phyloP scores from a whole-genome alignment of 179 eudicot genomes.

The Spergularia azorica region DNA sequence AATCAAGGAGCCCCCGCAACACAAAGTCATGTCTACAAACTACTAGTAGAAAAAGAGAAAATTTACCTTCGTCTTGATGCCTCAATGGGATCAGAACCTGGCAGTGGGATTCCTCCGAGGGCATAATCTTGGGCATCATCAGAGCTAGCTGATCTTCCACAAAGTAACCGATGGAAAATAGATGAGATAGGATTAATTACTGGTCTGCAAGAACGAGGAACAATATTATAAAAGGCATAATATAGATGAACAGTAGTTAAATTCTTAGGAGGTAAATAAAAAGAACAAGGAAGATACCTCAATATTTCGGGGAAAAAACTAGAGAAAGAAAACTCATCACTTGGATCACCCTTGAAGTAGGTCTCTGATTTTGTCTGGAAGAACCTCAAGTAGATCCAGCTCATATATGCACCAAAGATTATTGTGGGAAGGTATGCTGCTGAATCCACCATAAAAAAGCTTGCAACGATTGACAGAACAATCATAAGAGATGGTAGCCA shows the following conservation, averaged over 20 bases:
- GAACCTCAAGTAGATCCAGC: constrained; percentile 96
- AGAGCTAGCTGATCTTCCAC: constrained; percentile 65
- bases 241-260: neutral
- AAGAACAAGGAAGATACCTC: constrained; percentile 45
- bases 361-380: constrained; percentile 83
- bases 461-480: constrained; percentile 50
- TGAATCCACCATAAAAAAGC: constrained; percentile 69
- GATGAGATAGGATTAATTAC: constrained; percentile 81
- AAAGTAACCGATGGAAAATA: constrained; percentile 74
- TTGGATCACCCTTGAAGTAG: constrained; percentile 89
- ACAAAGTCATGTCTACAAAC: neutral
- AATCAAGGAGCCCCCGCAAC: neutral
- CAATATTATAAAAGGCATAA: too few relatives aligned
- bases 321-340: constrained; percentile 93
- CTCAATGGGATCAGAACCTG: constrained; percentile 92
- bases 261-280: constrained; percentile 13
- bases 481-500: constrained; percentile 89
- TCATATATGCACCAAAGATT: constrained; percentile 82
- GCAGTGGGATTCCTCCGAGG: constrained; percentile 67
- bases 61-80: constrained; percentile 94
- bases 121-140: constrained; percentile 59
- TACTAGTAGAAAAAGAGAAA: neutral
- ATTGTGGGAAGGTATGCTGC: constrained; percentile 77
- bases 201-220: constrained; percentile 55
- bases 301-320: constrained; percentile 85